These are phyloP conservation scores for Tardiomyces depauwii DNA, from an alignment of 1,139 yeast species.

Conservation along the genomic window DNA sequence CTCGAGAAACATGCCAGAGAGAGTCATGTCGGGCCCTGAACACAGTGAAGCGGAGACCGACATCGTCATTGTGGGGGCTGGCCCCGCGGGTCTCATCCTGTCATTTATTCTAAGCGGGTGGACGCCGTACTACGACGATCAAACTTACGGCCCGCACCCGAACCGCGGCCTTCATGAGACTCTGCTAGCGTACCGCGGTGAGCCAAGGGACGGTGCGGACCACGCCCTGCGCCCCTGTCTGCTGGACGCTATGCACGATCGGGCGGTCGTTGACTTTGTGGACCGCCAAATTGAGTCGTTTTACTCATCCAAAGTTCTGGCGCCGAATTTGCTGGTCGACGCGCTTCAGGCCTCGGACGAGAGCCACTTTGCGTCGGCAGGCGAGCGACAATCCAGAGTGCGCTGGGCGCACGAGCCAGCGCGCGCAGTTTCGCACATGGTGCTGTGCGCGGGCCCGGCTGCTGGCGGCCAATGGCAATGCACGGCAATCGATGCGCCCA, in stretches of 20 bases:
- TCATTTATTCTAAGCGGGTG: constrained; percentile 24
- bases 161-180: constrained; percentile 18
- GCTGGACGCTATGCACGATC: constrained; percentile 15
- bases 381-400: constrained; percentile 16
- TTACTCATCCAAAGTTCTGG: constrained; percentile 16
- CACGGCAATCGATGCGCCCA: constrained; percentile 11
- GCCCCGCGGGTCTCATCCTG: constrained; percentile 25
- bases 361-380: constrained; percentile 13
- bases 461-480: constrained; percentile 29
- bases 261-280: constrained; percentile 13
- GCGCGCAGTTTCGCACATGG: constrained; percentile 12
- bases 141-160: constrained; percentile 20
- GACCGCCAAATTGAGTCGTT: constrained; percentile 13
- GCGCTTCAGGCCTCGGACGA: constrained; percentile 22
- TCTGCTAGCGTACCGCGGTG: constrained; percentile 5
- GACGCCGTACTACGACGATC: constrained; percentile 21
- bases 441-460: constrained; percentile 17
- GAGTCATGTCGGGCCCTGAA: no score
- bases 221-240: constrained; percentile 5
- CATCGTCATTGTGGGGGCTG: constrained; percentile 18
- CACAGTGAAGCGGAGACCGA: not conserved
- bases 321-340: constrained; percentile 22
- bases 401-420: constrained; percentile 13
- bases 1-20: no score
- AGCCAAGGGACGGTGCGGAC: not conserved